phyloP scores from a whole-genome alignment of 2,329 filamentous ascomycete genomes.

The Penicillium sclerotiorum region DNA sequence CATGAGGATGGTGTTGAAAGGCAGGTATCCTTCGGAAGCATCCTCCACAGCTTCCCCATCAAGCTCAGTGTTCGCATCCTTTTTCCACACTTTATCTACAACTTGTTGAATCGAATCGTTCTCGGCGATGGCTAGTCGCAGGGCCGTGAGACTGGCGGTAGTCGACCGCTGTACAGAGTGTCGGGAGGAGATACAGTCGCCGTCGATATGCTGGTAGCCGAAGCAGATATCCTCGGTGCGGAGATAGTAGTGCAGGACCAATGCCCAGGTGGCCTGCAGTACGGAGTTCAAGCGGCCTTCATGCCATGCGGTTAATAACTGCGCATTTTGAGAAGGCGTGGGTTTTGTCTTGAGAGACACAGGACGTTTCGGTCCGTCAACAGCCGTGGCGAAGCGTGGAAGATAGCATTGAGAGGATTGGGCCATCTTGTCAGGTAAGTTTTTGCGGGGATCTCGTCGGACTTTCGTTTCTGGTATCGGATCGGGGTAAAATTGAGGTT shows the following conservation, averaged over 20 bases:
- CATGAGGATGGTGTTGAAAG: slow-evolving; percentile 42
- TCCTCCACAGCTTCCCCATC: slow-evolving; percentile 12
- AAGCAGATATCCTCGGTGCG: slow-evolving; percentile 52
- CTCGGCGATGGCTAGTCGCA: slow-evolving; percentile 33
- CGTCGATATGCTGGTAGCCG: slow-evolving; percentile 42
- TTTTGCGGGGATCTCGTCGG: too few species aligned
- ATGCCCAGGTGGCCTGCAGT: slow-evolving; percentile 50
- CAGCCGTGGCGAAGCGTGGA: slow-evolving; percentile 35
- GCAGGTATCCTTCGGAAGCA: slow-evolving; percentile 22
- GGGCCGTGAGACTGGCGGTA: slow-evolving; percentile 19
- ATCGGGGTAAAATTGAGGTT: too few species aligned
- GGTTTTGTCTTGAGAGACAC: slow-evolving; percentile 39
- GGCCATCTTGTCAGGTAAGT: slow-evolving; percentile 22
- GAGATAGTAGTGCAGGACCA: slow-evolving; percentile 51
- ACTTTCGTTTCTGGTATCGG: too few species aligned
- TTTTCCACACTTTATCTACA: slow-evolving; percentile 29
- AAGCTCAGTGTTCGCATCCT: slow-evolving; percentile 10
- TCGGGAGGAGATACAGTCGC: slow-evolving; percentile 18
- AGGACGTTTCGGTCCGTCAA: slow-evolving; percentile 35
- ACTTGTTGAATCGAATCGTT: slow-evolving; percentile 30
- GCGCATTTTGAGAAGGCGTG: slow-evolving; percentile 31
- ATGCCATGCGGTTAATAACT: slow-evolving; percentile 35
- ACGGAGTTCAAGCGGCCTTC: slow-evolving; percentile 28
- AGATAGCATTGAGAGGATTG: slow-evolving; percentile 38
- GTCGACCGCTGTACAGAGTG: slow-evolving; percentile 23